Evolutionary conservation across 441 rosid genomes (phyloP).

Genomic region (Bocquillonia castaneifolia): DNA sequence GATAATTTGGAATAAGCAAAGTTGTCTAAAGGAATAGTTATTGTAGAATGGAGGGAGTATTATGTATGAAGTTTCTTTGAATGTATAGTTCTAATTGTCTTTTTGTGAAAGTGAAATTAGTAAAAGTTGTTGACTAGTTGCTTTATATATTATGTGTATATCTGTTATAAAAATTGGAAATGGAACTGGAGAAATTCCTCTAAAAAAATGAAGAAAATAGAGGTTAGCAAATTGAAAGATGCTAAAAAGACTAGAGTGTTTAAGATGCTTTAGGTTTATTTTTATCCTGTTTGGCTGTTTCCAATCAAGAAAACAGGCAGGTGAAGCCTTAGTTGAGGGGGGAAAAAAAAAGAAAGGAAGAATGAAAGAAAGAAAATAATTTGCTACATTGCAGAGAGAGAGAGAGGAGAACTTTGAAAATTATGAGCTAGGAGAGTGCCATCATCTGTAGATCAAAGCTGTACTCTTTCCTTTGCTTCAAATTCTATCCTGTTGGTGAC

Average conservation of each 20-base stretch:
- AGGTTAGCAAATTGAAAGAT: neutral
- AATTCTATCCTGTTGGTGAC: neutral
- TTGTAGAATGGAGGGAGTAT: no score
- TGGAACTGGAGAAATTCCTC: neutral
- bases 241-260: constrained; percentile 1
- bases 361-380: no score
- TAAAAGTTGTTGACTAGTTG: no score
- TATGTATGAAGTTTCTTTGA: no score
- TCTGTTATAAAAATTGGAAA: neutral
- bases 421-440: neutral
- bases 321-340: neutral
- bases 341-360: neutral
- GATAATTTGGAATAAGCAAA: no score
- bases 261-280: constrained; percentile 1
- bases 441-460: neutral
- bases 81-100: no score
- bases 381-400: neutral
- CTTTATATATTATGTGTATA: no score
- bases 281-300: no score
- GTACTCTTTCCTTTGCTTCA: neutral
- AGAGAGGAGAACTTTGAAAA: no score
- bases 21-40: no score
- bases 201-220: neutral
- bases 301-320: neutral
- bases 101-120: no score